Evolutionary conservation across 1,284 basidiomycete genomes (phyloP).

Genomic region (Golubevia sp.): DNA sequence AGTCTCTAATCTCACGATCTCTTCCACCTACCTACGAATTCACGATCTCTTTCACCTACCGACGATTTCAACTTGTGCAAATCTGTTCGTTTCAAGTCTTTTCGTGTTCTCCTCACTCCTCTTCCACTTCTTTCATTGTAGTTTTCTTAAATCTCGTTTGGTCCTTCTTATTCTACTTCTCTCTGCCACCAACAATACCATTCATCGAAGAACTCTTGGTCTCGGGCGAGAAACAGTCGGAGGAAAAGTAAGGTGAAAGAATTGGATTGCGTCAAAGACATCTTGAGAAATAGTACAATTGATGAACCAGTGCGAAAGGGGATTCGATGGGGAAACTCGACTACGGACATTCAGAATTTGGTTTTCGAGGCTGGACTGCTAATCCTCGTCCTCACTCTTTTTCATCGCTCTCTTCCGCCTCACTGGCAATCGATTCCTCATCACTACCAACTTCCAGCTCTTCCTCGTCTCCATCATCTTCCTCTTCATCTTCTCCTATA

Average conservation of each 20-base stretch:
- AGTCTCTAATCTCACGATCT: not conserved
- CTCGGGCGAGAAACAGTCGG: too few species aligned
- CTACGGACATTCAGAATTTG: not conserved
- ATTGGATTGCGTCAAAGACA: too few species aligned
- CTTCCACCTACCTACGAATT: not conserved
- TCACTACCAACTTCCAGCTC: not conserved
- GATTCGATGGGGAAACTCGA: not conserved
- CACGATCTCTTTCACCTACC: not conserved
- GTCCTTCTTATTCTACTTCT: too few species aligned
- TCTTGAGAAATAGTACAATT: too few species aligned
- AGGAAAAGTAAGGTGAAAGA: too few species aligned
- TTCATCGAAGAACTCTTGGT: too few species aligned
- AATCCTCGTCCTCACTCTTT: conserved; percentile 10
- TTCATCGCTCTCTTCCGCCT: conserved; percentile 7
- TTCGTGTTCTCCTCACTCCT: too few species aligned
- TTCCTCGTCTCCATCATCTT: conserved; percentile 13
- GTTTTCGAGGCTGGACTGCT: too few species aligned
- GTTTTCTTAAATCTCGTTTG: too few species aligned
- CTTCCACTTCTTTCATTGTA: too few species aligned
- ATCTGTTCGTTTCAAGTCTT: too few species aligned
- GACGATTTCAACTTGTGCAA: not conserved
- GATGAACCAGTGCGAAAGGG: not conserved
- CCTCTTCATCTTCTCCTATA: conserved; percentile 13
- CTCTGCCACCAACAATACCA: too few species aligned
- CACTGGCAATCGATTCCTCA: not conserved